A percentile compares a stretch with the other conserved stretches of the same genome.
Conservation (phyloP, 176 grass and related monocot genomes). For the Zea mays region DNA sequence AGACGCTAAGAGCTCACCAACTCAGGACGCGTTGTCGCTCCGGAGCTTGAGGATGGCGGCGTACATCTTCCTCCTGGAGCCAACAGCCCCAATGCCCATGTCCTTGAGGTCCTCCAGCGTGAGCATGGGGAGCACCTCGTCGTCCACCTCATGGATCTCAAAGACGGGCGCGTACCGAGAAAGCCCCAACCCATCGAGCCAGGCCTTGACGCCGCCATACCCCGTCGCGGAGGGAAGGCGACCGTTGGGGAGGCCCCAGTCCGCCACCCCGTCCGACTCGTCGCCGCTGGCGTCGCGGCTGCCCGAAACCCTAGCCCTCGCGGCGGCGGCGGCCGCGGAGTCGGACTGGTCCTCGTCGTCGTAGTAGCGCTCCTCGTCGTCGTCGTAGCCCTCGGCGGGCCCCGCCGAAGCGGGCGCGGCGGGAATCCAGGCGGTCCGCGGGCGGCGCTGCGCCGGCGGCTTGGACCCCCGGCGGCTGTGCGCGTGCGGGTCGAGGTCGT, state of each 20-base stretch:
- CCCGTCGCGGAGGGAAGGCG: conserved; percentile 31
- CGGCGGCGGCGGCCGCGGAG: conserved; percentile 27
- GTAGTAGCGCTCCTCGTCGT: conserved; percentile 56
- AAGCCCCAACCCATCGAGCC: conserved; percentile 70
- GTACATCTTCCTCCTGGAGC: conserved; percentile 83
- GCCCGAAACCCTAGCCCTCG: conserved; percentile 73
- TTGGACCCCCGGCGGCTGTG: conserved; percentile 32
- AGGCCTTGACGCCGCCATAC: conserved; percentile 60
- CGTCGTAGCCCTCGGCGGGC: conserved; percentile 30
- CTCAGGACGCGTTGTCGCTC: conserved; percentile 47
- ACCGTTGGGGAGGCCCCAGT: conserved; percentile 67
- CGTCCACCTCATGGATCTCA: conserved; percentile 91
- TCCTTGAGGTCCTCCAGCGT: conserved; percentile 90
- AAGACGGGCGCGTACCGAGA: conserved; percentile 68
- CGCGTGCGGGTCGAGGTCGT: conserved; percentile 42
- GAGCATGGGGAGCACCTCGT: conserved; percentile 75
- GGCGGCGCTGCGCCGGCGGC: conserved; percentile 39
- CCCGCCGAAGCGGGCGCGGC: neutral
- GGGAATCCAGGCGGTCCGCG: conserved; percentile 38
- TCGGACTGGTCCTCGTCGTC: conserved; percentile 56
- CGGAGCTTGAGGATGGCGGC: conserved; percentile 67
- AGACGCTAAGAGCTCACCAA: conserved; percentile 43
- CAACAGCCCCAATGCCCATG: conserved; percentile 90
- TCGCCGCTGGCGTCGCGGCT: conserved; percentile 61
- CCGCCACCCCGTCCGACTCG: conserved; percentile 54